phyloP scores from a whole-genome alignment of 805 yeast species.

The Candida insectalens region DNA sequence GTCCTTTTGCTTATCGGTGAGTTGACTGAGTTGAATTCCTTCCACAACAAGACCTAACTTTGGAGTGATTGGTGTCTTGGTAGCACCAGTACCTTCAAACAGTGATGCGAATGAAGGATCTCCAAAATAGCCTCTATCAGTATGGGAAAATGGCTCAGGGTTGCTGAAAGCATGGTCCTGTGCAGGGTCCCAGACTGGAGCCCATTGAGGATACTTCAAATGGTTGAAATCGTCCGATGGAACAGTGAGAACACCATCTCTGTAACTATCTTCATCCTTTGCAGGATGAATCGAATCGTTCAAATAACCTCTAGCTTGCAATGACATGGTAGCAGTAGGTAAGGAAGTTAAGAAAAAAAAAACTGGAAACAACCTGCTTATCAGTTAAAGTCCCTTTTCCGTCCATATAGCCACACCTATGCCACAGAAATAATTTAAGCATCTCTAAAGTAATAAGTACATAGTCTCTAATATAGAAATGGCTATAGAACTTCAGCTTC shows the following conservation, averaged over 20 bases:
- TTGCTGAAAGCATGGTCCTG: conserved; percentile 21
- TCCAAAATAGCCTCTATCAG: conserved; percentile 58
- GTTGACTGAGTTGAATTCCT: conserved; percentile 49
- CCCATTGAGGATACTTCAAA: conserved; percentile 7
- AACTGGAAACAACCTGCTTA: too few species aligned
- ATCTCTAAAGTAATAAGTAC: too few species aligned
- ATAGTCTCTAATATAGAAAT: too few species aligned
- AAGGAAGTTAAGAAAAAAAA: too few species aligned
- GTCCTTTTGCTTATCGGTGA: conserved; percentile 46
- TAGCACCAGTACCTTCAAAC: conserved; percentile 23
- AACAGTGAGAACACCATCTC: conserved; percentile 7
- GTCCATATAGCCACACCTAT: too few species aligned
- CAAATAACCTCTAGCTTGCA: conserved; percentile 2
- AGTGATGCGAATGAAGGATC: conserved; percentile 44
- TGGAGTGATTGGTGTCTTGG: conserved; percentile 44
- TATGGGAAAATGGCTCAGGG: conserved; percentile 42
- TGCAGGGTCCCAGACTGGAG: conserved; percentile 10
- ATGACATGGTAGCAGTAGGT: conserved; percentile 7
- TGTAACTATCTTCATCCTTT: conserved; percentile 5
- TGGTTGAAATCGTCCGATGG: conserved; percentile 4
- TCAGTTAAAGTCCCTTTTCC: too few species aligned
- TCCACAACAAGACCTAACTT: conserved; percentile 57
- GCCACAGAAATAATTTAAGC: too few species aligned
- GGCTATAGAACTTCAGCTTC: too few species aligned
- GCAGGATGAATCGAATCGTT: conserved; percentile 8